Evolutionary conservation across 2,329 filamentous ascomycete genomes (phyloP).

Genomic region (Fusarium mangiferae): DNA sequence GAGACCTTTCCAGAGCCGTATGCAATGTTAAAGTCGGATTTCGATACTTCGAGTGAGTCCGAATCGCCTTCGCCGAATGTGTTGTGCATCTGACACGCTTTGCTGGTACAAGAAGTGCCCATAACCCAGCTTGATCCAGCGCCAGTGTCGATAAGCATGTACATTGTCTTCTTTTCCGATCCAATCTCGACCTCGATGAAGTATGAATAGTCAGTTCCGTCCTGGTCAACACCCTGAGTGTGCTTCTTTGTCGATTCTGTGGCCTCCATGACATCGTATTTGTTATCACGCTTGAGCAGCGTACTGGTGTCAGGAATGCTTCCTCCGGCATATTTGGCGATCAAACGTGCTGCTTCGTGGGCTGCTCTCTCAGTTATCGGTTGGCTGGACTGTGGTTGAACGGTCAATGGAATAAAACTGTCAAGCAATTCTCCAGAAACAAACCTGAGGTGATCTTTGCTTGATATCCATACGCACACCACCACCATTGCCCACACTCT

Average conservation of each 20-base stretch:
- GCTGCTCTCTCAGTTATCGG: constrained; percentile 51
- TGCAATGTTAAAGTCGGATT: constrained; percentile 69
- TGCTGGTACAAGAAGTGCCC: constrained; percentile 72
- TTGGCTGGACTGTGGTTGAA: constrained; percentile 45
- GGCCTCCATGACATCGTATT: constrained; percentile 60
- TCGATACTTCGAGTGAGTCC: constrained; percentile 65
- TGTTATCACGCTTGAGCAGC: constrained; percentile 55
- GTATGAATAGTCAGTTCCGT: constrained; percentile 74
- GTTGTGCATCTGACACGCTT: constrained; percentile 75
- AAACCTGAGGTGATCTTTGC: constrained; percentile 50
- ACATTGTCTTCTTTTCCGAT: constrained; percentile 62
- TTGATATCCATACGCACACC: constrained; percentile 55
- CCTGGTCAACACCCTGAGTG: constrained; percentile 68
- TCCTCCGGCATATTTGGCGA: constrained; percentile 52
- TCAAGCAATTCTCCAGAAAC: constrained; percentile 14
- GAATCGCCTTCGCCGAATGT: constrained; percentile 76
- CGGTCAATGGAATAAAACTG: constrained; percentile 15
- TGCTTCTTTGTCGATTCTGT: constrained; percentile 56
- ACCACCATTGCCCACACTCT: constrained; percentile 28
- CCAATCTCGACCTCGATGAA: constrained; percentile 69
- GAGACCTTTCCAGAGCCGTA: constrained; percentile 83
- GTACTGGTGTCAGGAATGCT: constrained; percentile 14
- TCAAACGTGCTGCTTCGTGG: constrained; percentile 52
- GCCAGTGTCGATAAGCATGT: constrained; percentile 74
- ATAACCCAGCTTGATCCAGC: constrained; percentile 86